Percentiles rank a stretch among this genome's conserved stretches.
These are phyloP conservation scores for Eutypa lata DNA, from an alignment of 2,329 filamentous ascomycete genomes.

Conservation along the genomic window DNA sequence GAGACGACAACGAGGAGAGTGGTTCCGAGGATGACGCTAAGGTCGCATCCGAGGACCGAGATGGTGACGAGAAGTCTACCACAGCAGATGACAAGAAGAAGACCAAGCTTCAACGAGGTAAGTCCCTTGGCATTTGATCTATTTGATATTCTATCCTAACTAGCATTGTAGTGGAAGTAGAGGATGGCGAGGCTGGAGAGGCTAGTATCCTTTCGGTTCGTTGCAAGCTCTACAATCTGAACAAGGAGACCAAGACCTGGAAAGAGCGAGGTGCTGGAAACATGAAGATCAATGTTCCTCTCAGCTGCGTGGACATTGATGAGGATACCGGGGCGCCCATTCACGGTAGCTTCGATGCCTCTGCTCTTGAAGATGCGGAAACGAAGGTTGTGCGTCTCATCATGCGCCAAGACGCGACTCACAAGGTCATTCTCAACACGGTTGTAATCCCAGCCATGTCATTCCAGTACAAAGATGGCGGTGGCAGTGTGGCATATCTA, in stretches of 20 bases:
- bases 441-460: constrained; percentile 74
- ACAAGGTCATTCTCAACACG: constrained; percentile 83
- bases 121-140: constrained; percentile 25
- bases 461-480: constrained; percentile 72
- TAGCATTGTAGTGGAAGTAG: constrained; percentile 55
- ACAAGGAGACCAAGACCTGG: constrained; percentile 69
- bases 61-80: constrained; percentile 39
- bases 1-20: constrained; percentile 37
- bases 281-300: constrained; percentile 77
- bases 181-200: constrained; percentile 87
- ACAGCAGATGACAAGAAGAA: constrained; percentile 56
- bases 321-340: constrained; percentile 44
- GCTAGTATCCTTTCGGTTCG: constrained; percentile 70
- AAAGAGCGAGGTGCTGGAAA: constrained; percentile 84
- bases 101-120: constrained; percentile 67
- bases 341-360: constrained; percentile 54
- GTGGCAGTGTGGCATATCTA: constrained; percentile 64
- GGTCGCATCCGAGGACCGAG: constrained; percentile 36
- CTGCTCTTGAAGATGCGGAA: constrained; percentile 45
- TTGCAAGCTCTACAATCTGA: constrained; percentile 81
- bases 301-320: constrained; percentile 53
- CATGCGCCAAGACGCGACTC: constrained; percentile 87
- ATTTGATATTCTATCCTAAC: constrained; percentile 23
- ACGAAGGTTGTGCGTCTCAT: constrained; percentile 68
- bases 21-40: constrained; percentile 44